Evolutionary conservation across 306 rosid genomes (phyloP), one percentile per base, ranked within the genome.

Genomic region (Quillaja saponaria): DNA sequence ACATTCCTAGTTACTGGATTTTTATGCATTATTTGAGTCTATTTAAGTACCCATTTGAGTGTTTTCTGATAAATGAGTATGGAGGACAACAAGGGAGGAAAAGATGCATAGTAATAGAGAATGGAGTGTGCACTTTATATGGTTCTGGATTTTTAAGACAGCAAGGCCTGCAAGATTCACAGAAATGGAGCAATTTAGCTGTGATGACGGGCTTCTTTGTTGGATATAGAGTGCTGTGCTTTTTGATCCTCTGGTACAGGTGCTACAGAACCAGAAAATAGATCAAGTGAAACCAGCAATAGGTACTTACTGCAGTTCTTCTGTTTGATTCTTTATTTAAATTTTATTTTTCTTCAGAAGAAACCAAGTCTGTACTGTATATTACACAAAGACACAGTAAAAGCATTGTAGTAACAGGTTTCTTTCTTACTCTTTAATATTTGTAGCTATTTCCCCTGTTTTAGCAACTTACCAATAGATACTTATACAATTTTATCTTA

Each of bases 31-130:
- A 92, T 63, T 37, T 72, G 81, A 86, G 95, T 34, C 78, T 92
- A 44, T 92, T 92, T 83, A 92, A 89, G 87, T 92, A 92, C 71
- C 99, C 99, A 17, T 92, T 92, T 71, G 99, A 89, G 80, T 89
- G 99, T 59, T 87, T 92, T 63, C 37, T 92, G 81, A 81, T 92
- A 79, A 92, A 89, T 68, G 99, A 92, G 77, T 89, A 86, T 68
- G 99, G 99, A 49, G 96, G 87, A 33, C 83, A 80, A 58, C 81
- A 71, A 74, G 95, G 91, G 68, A 72, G 54, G 67, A 62, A 41
- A 10, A 79, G 78, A 62, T 92, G 99, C 86, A 46, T 92, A 56
- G 83, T 81, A 16, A 66, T 53, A 51, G 75, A 63, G 46, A 63
- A 72, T 20, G 87, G 77, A 52, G 68, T 63, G 13, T 92, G 99